Base-by-base conservation (phyloP, 345 rosid species). In the Hibiscus tridactylites region DNA sequence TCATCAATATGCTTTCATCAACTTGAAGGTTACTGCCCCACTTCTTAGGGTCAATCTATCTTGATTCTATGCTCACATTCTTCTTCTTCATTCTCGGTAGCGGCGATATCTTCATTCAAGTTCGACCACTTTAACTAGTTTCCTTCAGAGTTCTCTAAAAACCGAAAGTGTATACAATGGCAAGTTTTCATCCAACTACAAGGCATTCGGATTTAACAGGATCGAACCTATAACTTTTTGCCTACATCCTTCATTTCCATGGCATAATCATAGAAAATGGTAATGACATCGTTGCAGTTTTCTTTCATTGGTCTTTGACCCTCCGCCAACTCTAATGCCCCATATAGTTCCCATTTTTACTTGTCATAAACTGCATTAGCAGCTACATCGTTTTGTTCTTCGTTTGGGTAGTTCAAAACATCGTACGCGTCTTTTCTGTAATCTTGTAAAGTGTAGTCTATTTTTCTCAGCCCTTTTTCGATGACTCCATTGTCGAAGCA, bases 301-400 rank as follows among this genome's bases (percentile, higher is more conserved):
- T 91, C 92, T 6, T 82, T 76, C 0, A 21, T 24, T 2, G n/a
- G 76, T 82, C 82, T 85, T 71, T 16, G 64, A 68, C 85, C 82
- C 33, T 76, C 67, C 56, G 85, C 84, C 37, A 85, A 79, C 49
- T 85, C 86, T 1, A 78, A 68, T 7, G 84, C 90, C 0, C 73
- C 89, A 16, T 89, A 89, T 5, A 90, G 70, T 28, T 75, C 64
- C 97, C 24, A 21, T 76, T 85, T 88, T 75, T 87, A 93, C 50
- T 71, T 81, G 26, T 63, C 37, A 2, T 56, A 50, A 33, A 90
- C 82, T 17, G 70, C 85, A 4, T 70, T 6, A 0, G 90, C 76
- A 46, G 81, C 76, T 13, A 65, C 73, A 0, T 65, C 33, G 28
- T 63, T 81, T 5, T 4, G 44, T 9, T 61, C 74, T 19, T 54